Evolutionary conservation across 805 yeast species (phyloP).

Genomic region (Cephaloascus albidus): DNA sequence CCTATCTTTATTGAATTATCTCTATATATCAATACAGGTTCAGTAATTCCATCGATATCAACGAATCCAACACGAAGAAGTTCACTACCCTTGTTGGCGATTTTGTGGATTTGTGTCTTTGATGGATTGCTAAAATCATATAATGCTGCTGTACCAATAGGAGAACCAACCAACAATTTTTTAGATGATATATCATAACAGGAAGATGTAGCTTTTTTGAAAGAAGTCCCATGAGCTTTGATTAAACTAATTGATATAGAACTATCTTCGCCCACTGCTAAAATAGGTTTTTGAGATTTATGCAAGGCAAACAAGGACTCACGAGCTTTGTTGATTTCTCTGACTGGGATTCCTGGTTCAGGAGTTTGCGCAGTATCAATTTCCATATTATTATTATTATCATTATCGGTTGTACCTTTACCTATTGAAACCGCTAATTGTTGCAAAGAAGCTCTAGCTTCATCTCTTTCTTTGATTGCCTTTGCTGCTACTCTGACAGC

Average conservation of each 20-base stretch:
- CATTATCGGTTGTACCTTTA: constrained; percentile 6
- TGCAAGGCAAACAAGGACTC: constrained; percentile 24
- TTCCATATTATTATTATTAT: neutral
- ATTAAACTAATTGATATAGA: constrained; percentile 5
- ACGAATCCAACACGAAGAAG: neutral
- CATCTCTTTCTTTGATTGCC: constrained; percentile 69
- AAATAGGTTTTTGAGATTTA: constrained; percentile 19
- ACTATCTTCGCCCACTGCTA: constrained; percentile 10
- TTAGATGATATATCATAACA: constrained; percentile 1
- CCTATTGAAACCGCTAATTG: constrained; percentile 37
- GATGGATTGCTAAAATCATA: constrained; percentile 4
- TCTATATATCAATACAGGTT: neutral
- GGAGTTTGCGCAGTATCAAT: neutral
- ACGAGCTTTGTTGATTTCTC: constrained; percentile 17
- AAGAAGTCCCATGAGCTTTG: constrained; percentile 5
- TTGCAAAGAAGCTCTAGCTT: constrained; percentile 56
- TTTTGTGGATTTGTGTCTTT: constrained; percentile 4
- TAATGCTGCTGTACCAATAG: constrained; percentile 7
- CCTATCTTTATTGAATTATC: neutral
- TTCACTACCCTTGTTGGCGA: constrained; percentile 4
- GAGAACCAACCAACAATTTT: constrained; percentile 5
- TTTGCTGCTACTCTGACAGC: constrained; percentile 79
- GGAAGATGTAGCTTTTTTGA: constrained; percentile 5
- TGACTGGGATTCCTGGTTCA: constrained; percentile 9
- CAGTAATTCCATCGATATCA: neutral